A percentile compares a stretch with the other conserved stretches of the same genome.
phyloP scores from a whole-genome alignment of 2,329 filamentous ascomycete species.

The Penicillium concentricum region DNA sequence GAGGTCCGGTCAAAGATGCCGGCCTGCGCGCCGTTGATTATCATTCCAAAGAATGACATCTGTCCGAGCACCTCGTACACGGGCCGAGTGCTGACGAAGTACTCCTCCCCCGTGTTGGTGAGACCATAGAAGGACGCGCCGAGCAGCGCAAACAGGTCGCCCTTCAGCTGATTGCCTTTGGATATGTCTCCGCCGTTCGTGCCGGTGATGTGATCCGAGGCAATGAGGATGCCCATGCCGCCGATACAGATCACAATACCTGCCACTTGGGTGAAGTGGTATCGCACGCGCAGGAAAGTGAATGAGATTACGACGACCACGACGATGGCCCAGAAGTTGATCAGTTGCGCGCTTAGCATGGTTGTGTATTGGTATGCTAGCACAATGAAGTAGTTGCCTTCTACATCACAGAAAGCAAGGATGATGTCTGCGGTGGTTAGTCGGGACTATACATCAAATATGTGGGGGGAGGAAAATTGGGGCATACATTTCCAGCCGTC shows the following conservation, averaged over 20 bases:
- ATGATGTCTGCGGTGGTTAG: constrained; percentile 61
- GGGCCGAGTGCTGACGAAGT: constrained; percentile 80
- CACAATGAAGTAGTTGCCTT: constrained; percentile 98
- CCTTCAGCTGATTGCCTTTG: constrained; percentile 72
- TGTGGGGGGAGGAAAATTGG: neutral
- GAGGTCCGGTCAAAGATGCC: constrained; percentile 83
- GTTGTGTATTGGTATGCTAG: constrained; percentile 91
- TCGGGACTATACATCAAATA: neutral
- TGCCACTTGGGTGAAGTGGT: constrained; percentile 78
- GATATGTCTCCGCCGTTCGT: constrained; percentile 62
- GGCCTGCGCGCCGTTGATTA: constrained; percentile 89
- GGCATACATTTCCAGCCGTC: constrained; percentile 79
- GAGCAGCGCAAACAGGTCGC: constrained; percentile 85
- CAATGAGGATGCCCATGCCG: constrained; percentile 84
- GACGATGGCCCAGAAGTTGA: constrained; percentile 98
- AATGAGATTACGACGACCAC: constrained; percentile 86
- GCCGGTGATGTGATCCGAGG: constrained; percentile 78
- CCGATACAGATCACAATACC: constrained; percentile 90
- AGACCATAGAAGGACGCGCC: constrained; percentile 90
- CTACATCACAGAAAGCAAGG: constrained; percentile 87
- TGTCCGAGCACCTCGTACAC: constrained; percentile 93
- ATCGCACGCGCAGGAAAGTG: constrained; percentile 78
- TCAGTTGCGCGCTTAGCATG: constrained; percentile 85
- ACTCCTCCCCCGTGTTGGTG: constrained; percentile 90
- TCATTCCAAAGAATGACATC: constrained; percentile 79